Base-by-base conservation (phyloP, 2,329 filamentous ascomycete species). In the Talaromyces sp. region DNA sequence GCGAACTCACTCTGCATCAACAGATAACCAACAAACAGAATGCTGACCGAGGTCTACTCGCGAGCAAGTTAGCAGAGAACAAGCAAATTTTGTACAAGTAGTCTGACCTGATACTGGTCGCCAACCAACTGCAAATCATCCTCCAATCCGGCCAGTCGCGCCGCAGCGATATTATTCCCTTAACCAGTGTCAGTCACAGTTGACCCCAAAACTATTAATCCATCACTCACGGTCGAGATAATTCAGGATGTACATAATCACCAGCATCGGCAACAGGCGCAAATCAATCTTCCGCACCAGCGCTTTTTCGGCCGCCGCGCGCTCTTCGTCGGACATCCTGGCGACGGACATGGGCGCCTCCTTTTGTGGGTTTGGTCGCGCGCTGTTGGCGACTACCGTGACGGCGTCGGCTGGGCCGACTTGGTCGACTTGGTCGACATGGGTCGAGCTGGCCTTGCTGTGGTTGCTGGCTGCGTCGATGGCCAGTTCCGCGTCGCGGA, bases 251-350 rank as follows among this genome's bases (percentile, higher is more conserved):
- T 57, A 61, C n/a, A 61, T 61, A 22, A 61, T 39, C 9, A 57
- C 54, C 19, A 61, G 28, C 30, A 36, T 33, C 19, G 55, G 28
- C 53, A 61, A 25, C 53, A 57, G 15, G 15, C 42, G 28, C 17
- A 57, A 10, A 27, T 61, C 59, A 13, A 61, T 55, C 27, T 61
- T 61, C 15, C 30, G 44, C 25, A 51, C 49, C 28, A 58, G 56
- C 3, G 28, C 32, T n/a, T 32, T 28, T 25, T 58, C 56, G 33
- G 49, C 36, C 1, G 42, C 56, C 7, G 27, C 44, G 6, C 55
- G 36, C 39, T 57, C 55, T 19, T 42, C 55, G 25, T 33, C 30
- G 2, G 36, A 57, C 36, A 56, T 17, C 22, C 54, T 25, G 93
- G 64, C 59, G 4, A 53, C 49, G 19, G 49, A 53, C 25, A 53